These are phyloP conservation scores for Lactifluus rugatus DNA, from an alignment of 768 basidiomycete genomes.

Conservation along the genomic window DNA sequence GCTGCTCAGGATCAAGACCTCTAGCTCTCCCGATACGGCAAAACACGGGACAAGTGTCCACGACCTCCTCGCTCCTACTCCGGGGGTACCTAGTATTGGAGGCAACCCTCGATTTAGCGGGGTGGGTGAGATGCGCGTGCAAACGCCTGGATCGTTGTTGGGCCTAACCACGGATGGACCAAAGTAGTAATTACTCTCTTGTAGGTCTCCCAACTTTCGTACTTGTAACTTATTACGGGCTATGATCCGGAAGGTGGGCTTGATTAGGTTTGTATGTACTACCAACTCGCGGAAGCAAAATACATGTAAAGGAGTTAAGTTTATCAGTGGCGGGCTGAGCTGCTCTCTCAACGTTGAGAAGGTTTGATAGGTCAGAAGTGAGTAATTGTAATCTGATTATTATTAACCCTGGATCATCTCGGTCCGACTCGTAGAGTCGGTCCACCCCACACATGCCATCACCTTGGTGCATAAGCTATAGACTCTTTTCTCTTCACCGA, in stretches of 20 bases:
- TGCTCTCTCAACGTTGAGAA: background rate
- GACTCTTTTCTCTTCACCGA: conserved; percentile 3
- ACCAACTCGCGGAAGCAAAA: background rate
- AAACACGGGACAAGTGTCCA: conserved; percentile 1
- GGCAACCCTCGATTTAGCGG: background rate
- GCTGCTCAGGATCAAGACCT: conserved; percentile 18
- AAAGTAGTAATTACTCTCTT: conserved; percentile 1
- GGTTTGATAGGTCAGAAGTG: no score
- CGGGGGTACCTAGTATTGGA: background rate
- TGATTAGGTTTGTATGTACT: conserved; percentile 6
- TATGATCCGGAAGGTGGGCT: background rate
- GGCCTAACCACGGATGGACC: conserved; percentile 10
- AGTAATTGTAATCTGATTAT: no score
- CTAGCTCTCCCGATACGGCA: conserved; percentile 1
- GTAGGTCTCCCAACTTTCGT: background rate
- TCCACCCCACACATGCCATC: conserved; percentile 6
- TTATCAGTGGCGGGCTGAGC: no score
- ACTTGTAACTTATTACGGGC: conserved; percentile 8
- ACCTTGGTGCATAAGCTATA: background rate
- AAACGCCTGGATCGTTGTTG: conserved; percentile 19
- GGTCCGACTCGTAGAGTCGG: background rate
- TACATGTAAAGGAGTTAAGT: background rate
- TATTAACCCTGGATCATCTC: background rate
- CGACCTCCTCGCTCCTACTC: background rate
- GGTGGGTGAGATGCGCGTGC: conserved; percentile 14